Conservation (phyloP, 257 asterid species). For the Fraxinus excelsior region DNA sequence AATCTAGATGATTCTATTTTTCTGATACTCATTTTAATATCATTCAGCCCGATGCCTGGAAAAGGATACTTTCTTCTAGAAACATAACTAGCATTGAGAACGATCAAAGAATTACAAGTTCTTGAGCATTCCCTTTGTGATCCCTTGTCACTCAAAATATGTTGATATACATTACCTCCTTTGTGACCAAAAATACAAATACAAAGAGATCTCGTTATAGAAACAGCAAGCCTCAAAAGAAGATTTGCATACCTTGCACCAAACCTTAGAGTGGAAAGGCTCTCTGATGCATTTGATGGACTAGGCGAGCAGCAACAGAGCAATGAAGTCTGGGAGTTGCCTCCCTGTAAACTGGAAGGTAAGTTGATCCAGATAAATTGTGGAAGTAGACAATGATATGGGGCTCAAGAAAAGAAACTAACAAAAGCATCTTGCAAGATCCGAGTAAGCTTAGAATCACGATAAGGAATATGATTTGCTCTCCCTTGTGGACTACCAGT, state of each 20-base stretch:
- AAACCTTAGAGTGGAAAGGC: slow-evolving; percentile 82
- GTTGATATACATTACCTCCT: neutral
- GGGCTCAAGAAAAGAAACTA: slow-evolving; percentile 37
- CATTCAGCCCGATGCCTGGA: neutral
- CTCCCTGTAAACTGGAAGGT: slow-evolving; percentile 56
- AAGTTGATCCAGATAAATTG: slow-evolving; percentile 26
- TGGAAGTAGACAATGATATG: slow-evolving; percentile 13
- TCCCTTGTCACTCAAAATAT: neutral
- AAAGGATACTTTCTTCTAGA: neutral
- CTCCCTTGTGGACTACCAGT: slow-evolving; percentile 52
- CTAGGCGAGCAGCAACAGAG: slow-evolving; percentile 95
- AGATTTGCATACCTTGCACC: slow-evolving; percentile 67
- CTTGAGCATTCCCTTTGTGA: neutral
- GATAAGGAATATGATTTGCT: slow-evolving; percentile 73
- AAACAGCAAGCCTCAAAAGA: neutral
- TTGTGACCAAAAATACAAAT: neutral
- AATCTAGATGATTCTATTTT: neutral
- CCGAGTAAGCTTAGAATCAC: slow-evolving; percentile 89
- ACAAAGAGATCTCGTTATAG: neutral
- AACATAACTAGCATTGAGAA: neutral
- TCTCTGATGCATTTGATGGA: slow-evolving; percentile 73
- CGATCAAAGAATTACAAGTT: neutral
- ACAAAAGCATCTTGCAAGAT: slow-evolving; percentile 82
- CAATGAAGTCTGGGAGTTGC: slow-evolving; percentile 73
- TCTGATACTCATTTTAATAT: neutral